Percentiles rank a stretch among this genome's conserved stretches.
phyloP scores from a whole-genome alignment of 169 alveolate genomes.

The Theileria sp. region DNA sequence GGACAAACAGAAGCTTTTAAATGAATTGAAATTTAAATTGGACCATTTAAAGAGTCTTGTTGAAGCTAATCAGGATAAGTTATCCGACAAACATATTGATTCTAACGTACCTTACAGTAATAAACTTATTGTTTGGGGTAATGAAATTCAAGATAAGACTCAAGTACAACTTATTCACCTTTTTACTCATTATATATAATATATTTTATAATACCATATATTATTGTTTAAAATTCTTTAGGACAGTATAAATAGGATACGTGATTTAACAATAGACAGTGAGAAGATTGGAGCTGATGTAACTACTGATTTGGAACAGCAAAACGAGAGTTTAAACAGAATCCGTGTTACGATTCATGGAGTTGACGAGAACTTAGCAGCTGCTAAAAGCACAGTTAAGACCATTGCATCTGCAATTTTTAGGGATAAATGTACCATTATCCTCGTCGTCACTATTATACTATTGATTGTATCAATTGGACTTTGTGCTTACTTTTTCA shows the following conservation, averaged over 20 bases:
- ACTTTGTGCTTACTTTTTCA: slow-evolving; percentile 24
- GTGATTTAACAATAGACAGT: slow-evolving; percentile 86
- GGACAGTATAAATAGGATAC: slow-evolving; percentile 59
- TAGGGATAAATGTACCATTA: slow-evolving; percentile 38
- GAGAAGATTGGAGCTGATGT: slow-evolving; percentile 93
- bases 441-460: slow-evolving; percentile 35
- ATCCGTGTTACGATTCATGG: slow-evolving; percentile 38
- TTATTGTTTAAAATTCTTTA: not conserved
- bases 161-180: slow-evolving; percentile 30
- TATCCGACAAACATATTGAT: slow-evolving; percentile 16
- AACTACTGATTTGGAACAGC: slow-evolving; percentile 87
- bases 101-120: slow-evolving; percentile 33
- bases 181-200: not conserved
- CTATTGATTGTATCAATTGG: slow-evolving; percentile 26
- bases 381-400: slow-evolving; percentile 55
- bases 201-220: not conserved
- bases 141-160: slow-evolving; percentile 65
- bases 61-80: slow-evolving; percentile 38
- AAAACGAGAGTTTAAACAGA: slow-evolving; percentile 50
- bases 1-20: slow-evolving; percentile 45
- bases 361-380: slow-evolving; percentile 52
- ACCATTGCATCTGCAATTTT: slow-evolving; percentile 49
- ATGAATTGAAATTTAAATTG: slow-evolving; percentile 39
- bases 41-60: slow-evolving; percentile 42
- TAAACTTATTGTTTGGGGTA: slow-evolving; percentile 67